These are phyloP conservation scores for Claviceps fusiformis DNA, from an alignment of 2,329 filamentous ascomycete genomes.

Conservation along the genomic window DNA sequence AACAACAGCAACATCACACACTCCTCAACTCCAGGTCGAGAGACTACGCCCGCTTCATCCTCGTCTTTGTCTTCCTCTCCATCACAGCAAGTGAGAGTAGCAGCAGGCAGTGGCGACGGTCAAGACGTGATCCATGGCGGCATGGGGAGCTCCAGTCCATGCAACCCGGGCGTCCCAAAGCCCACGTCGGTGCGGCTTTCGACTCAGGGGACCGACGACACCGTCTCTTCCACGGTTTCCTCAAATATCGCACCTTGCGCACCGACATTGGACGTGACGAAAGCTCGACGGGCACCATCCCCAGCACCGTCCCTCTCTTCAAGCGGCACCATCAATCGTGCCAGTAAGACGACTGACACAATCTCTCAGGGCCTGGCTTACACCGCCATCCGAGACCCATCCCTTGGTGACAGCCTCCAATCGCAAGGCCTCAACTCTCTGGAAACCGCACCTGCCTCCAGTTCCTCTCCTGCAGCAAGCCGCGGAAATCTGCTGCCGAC, in stretches of 20 bases:
- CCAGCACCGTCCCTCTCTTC: not conserved
- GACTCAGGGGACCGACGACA: not conserved
- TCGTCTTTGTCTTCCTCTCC: not conserved
- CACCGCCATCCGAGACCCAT: conserved; percentile 1
- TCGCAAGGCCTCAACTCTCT: not conserved
- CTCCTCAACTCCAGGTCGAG: not conserved
- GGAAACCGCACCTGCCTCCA: not conserved
- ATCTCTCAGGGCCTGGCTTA: not conserved
- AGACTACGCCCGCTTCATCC: not conserved
- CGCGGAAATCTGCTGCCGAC: not conserved
- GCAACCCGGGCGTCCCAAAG: not conserved
- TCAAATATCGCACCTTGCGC: not conserved
- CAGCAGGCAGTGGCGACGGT: not conserved
- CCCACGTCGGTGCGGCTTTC: not conserved
- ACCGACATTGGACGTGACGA: not conserved
- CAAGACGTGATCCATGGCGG: not conserved
- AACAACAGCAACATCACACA: not conserved
- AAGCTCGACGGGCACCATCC: not conserved
- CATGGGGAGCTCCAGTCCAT: not conserved
- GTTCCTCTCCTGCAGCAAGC: not conserved
- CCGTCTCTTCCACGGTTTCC: not conserved
- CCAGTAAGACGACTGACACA: not conserved
- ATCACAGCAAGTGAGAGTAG: not conserved
- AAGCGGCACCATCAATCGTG: not conserved
- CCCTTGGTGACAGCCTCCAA: not conserved